Evolutionary conservation across 441 rosid genomes (phyloP).

Genomic region (Adansonia gregorii): DNA sequence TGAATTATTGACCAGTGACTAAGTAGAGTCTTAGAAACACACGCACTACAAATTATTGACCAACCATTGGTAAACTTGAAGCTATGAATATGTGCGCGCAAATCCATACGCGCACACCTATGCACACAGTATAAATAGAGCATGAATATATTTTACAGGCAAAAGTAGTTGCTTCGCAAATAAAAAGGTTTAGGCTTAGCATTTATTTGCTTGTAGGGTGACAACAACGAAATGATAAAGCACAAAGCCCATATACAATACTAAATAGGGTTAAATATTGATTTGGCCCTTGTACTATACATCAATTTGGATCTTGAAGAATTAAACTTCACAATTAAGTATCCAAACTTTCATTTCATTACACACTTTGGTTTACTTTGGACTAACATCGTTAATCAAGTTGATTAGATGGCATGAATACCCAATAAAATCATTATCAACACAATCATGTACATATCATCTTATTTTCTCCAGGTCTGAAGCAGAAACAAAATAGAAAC

Average conservation of each 20-base stretch:
- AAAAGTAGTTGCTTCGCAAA: slow-evolving; percentile 4
- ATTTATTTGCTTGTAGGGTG: neutral
- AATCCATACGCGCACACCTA: slow-evolving; percentile 42
- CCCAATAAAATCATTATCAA: neutral
- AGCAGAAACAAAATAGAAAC: neutral
- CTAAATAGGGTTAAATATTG: neutral
- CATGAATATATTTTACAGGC: slow-evolving; percentile 32
- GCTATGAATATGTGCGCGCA: slow-evolving; percentile 46
- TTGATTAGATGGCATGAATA: neutral
- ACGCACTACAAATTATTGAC: slow-evolving; percentile 55
- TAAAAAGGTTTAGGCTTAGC: slow-evolving; percentile 5
- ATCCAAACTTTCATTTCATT: neutral
- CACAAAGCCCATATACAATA: slow-evolving; percentile 1
- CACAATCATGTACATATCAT: neutral
- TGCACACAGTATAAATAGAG: slow-evolving; percentile 44
- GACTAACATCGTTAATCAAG: neutral
- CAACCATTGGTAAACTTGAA: slow-evolving; percentile 49
- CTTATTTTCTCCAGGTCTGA: neutral
- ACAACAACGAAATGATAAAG: slow-evolving; percentile 15
- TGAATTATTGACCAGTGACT: slow-evolving; percentile 36
- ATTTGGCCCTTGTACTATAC: neutral
- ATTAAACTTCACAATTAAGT: neutral
- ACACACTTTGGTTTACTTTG: neutral
- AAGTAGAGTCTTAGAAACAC: slow-evolving; percentile 52
- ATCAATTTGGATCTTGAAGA: too few relatives aligned